phyloP scores from a whole-genome alignment of 2,329 filamentous ascomycete genomes.

The Tolypocladium tropicale region DNA sequence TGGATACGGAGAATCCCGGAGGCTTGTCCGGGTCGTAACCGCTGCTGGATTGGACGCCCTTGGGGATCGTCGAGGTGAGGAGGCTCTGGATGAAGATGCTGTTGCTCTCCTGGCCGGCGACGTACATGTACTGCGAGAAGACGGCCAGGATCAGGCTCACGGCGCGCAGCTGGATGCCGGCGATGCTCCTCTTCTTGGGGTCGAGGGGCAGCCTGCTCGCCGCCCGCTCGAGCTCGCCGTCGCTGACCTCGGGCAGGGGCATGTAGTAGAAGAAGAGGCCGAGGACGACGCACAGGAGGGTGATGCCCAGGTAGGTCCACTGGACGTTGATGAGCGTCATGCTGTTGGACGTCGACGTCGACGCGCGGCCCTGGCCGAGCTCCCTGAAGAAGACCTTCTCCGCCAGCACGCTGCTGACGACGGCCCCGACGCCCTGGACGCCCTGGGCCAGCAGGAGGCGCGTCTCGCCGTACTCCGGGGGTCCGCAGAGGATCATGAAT shows the following conservation, averaged over 20 bases:
- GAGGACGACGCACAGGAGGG: conserved; percentile 60
- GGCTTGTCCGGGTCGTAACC: conserved; percentile 18
- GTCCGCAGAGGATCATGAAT: conserved; percentile 62
- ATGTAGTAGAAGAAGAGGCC: conserved; percentile 61
- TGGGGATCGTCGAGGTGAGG: conserved; percentile 30
- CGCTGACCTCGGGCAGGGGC: conserved; percentile 51
- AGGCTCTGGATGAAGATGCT: conserved; percentile 50
- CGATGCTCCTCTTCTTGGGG: conserved; percentile 34
- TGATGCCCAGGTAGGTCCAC: conserved; percentile 78
- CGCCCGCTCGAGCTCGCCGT: conserved; percentile 41
- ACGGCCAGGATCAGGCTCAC: conserved; percentile 59
- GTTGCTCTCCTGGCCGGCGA: conserved; percentile 60
- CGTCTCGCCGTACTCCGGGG: conserved; percentile 61
- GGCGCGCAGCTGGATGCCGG: conserved; percentile 43
- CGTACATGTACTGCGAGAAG: conserved; percentile 68
- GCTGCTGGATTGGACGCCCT: conserved; percentile 12
- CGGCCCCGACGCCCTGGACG: conserved; percentile 64
- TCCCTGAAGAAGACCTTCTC: conserved; percentile 63
- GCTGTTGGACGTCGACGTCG: conserved; percentile 13
- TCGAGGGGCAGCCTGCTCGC: conserved; percentile 39
- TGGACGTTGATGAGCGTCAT: conserved; percentile 62
- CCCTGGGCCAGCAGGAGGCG: conserved; percentile 67
- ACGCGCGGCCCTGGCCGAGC: conserved; percentile 34
- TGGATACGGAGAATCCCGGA: conserved; percentile 39
- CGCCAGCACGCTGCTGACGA: conserved; percentile 62